A percentile compares a stretch with the other conserved stretches of the same genome.
Evolutionary conservation across 2,329 filamentous ascomycete genomes (phyloP).

Genomic region (Drechslerella dactyloides): DNA sequence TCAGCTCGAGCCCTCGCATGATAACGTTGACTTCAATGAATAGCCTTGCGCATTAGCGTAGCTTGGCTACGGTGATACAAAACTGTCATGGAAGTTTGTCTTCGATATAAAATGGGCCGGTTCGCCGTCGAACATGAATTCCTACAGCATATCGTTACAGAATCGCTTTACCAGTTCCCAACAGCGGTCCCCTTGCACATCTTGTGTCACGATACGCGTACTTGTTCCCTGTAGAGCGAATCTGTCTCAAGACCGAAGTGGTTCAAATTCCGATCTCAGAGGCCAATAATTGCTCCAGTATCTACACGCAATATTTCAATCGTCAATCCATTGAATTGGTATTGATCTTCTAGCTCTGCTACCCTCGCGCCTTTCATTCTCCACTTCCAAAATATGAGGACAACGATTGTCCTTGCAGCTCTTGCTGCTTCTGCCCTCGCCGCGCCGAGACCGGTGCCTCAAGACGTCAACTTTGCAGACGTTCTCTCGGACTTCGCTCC

Average conservation of each 20-base stretch:
- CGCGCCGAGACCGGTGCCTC: constrained; percentile 23
- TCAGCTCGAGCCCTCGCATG: too few species aligned
- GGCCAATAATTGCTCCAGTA: not conserved
- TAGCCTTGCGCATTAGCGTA: too few species aligned
- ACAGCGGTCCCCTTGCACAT: not conserved
- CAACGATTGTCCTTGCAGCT: constrained; percentile 25
- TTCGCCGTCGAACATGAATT: not conserved
- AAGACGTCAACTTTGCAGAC: constrained; percentile 26
- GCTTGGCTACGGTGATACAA: too few species aligned
- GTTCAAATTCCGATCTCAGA: not conserved
- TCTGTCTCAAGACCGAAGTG: not conserved
- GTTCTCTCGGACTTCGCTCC: not conserved
- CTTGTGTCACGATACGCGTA: not conserved
- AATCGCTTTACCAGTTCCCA: not conserved
- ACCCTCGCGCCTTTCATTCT: not conserved
- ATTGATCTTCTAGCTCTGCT: not conserved
- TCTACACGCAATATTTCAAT: not conserved
- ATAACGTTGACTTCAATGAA: too few species aligned
- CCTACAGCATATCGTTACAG: not conserved
- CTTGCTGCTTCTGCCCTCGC: constrained; percentile 22
- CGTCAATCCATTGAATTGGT: constrained; percentile 28
- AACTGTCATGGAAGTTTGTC: not conserved
- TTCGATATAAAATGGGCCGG: not conserved
- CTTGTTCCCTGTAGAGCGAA: not conserved
- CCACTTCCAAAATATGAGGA: constrained; percentile 26